phyloP scores from a whole-genome alignment of 192 early-diverging fungal genomes.

The Podila clonocystis region DNA sequence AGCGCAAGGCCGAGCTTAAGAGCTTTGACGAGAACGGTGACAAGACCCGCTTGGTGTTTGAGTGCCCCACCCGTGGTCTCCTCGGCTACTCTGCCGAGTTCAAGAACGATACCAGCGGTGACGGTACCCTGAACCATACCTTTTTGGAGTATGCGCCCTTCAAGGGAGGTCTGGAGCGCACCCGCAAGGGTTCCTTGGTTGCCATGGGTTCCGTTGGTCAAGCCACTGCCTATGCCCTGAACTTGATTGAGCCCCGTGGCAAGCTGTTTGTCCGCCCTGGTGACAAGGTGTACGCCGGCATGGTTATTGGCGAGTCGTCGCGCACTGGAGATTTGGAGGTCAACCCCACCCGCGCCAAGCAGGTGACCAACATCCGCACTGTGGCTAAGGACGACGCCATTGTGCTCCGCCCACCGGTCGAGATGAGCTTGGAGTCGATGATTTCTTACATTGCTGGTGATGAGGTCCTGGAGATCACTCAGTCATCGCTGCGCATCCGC shows the following conservation, averaged over 20 bases:
- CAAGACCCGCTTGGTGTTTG: slow-evolving; percentile 80
- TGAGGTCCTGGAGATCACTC: slow-evolving; percentile 89
- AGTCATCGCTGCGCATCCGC: slow-evolving; percentile 74
- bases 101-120: slow-evolving; percentile 88
- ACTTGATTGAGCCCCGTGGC: slow-evolving; percentile 80
- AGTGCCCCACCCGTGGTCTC: slow-evolving; percentile 84
- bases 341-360: slow-evolving; percentile 86
- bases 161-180: slow-evolving; percentile 76
- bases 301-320: slow-evolving; percentile 88
- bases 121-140: slow-evolving; percentile 84
- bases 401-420: slow-evolving; percentile 72
- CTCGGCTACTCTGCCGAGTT: slow-evolving; percentile 89
- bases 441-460: slow-evolving; percentile 84
- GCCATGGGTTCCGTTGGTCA: slow-evolving; percentile 70
- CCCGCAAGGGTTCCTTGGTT: slow-evolving; percentile 81
- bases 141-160: slow-evolving; percentile 78
- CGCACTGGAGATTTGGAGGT: slow-evolving; percentile 84
- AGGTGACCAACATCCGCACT: slow-evolving; percentile 82
- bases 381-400: slow-evolving; percentile 84
- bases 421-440: slow-evolving; percentile 76
- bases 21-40: slow-evolving; percentile 74
- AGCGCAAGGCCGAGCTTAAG: slow-evolving; percentile 86
- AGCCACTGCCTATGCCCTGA: slow-evolving; percentile 79
- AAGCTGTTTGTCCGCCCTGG: slow-evolving; percentile 80
- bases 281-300: slow-evolving; percentile 83